These are phyloP conservation scores for Lipomyces sp. DNA, from an alignment of 805 yeast genomes.

Conservation along the genomic window DNA sequence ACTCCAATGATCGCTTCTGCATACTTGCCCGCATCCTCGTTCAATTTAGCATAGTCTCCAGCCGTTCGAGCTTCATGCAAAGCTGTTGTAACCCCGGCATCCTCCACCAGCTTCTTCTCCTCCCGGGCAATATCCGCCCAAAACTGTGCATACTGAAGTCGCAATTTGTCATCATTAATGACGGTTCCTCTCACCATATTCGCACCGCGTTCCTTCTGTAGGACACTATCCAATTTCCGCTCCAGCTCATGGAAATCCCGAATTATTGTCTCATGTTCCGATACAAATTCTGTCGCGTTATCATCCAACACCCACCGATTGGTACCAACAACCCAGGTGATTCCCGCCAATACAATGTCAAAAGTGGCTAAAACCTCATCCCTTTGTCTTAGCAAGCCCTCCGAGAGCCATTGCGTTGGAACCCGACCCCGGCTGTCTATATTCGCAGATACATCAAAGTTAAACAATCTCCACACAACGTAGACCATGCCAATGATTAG, in stretches of 20 bases:
- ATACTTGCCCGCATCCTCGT: background rate
- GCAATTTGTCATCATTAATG: conserved; percentile 7
- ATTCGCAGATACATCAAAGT: background rate
- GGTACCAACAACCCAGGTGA: conserved; percentile 11
- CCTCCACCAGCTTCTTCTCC: conserved; percentile 5
- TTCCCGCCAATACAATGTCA: conserved; percentile 8
- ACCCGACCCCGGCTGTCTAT: background rate
- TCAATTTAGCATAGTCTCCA: background rate
- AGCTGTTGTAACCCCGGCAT: conserved; percentile 2
- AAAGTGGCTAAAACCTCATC: conserved; percentile 13
- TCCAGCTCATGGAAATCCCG: conserved; percentile 4
- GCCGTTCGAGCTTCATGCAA: background rate
- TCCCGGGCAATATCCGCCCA: conserved; percentile 12
- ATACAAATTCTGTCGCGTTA: background rate
- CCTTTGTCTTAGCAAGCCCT: conserved; percentile 13
- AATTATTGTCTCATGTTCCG: background rate
- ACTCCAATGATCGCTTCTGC: background rate
- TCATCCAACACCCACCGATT: background rate
- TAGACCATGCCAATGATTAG: background rate
- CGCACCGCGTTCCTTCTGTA: conserved; percentile 17
- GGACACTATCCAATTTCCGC: conserved; percentile 2
- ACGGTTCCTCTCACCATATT: conserved; percentile 15
- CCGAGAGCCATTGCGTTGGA: background rate
- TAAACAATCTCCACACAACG: background rate
- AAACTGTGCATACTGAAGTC: conserved; percentile 4